Base-by-base conservation (phyloP, 192 early-diverging fungal species). In the Coemansia sp. region DNA sequence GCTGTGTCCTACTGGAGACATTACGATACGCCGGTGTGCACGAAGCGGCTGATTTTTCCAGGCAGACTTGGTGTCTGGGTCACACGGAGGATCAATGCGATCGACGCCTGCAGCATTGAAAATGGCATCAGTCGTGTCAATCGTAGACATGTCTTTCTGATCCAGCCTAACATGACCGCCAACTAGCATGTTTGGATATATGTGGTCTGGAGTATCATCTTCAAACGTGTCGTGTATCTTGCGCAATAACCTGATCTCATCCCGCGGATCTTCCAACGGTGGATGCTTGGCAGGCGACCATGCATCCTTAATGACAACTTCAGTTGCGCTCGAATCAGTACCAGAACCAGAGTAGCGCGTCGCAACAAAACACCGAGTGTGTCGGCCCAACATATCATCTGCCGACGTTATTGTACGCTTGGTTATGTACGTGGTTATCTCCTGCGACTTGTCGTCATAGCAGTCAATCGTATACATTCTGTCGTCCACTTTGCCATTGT, bases 281-380 rank as follows among this genome's bases (percentile, higher is more conserved):
- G 37, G 35, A 12, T 4, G 10, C 22, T 14, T 60, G 24, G 38
- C 43, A 22, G 54, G 17, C 0, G 66, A 21, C 68, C 68, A 64
- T 8, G 68, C 39, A 25, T 70, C 68, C 21, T 70, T 70, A 15
- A 70, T 53, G 5, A 64, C 62, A 14, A 57, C 35, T 21, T 21
- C 21, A 21, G 21, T 21, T 21, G 21, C 21, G 21, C 21, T 21
- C 21, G 21, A 21, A 21, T 21, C 21, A 21, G 21, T 21, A 21
- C 21, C 21, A 21, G 21, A 21, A 21, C 21, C 21, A 21, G 21
- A 21, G 21, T 21, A 21, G 21, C 21, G 21, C 21, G 21, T 21
- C 21, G 21, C 21, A 21, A 21, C 21, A 21, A 21, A 21, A 21
- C 21, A 21, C 21, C 60, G 61, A 4, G 56, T 64, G 49, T 68